Evolutionary conservation across 2,329 filamentous ascomycete species (phyloP).

Genomic region (Teratosphaeria epicoccoides): DNA sequence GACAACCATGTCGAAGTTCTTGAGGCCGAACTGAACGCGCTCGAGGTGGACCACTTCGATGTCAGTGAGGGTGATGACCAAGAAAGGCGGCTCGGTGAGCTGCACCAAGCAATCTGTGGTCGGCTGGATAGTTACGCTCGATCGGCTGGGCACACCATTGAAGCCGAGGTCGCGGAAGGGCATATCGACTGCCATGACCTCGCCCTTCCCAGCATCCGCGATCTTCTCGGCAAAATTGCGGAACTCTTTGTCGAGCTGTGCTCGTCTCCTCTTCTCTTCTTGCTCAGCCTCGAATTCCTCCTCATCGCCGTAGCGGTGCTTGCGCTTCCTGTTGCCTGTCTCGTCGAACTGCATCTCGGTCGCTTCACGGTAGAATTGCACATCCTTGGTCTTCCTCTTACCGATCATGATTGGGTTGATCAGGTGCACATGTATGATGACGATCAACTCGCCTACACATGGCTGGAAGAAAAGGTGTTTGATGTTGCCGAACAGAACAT

Average conservation of each 20-base stretch:
- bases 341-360: slow-evolving; percentile 99
- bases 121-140: slow-evolving; percentile 89
- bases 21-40: slow-evolving; percentile 87
- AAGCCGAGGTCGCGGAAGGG: slow-evolving; percentile 94
- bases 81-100: slow-evolving; percentile 91
- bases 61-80: slow-evolving; percentile 88
- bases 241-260: slow-evolving; percentile 91
- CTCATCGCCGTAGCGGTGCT: slow-evolving; percentile 94
- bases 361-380: slow-evolving; percentile 95
- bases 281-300: slow-evolving; percentile 98
- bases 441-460: slow-evolving; percentile 89
- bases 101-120: slow-evolving; percentile 96
- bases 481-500: slow-evolving; percentile 95
- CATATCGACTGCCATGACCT: slow-evolving; percentile 88
- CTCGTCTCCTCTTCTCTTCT: slow-evolving; percentile 81
- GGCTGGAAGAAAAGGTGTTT: slow-evolving; percentile 99
- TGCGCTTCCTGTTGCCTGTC: slow-evolving; percentile 93
- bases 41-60: slow-evolving; percentile 95
- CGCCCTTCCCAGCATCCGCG: slow-evolving; percentile 83
- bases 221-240: slow-evolving; percentile 96
- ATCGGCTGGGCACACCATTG: slow-evolving; percentile 89
- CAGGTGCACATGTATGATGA: slow-evolving; percentile 94
- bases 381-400: slow-evolving; percentile 98
- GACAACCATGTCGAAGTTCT: slow-evolving; percentile 98
- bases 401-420: slow-evolving; percentile 97